Percentiles rank a stretch among this genome's conserved stretches.
phyloP scores from a whole-genome alignment of 495 filamentous ascomycete genomes.

The Penicillium canariense region DNA sequence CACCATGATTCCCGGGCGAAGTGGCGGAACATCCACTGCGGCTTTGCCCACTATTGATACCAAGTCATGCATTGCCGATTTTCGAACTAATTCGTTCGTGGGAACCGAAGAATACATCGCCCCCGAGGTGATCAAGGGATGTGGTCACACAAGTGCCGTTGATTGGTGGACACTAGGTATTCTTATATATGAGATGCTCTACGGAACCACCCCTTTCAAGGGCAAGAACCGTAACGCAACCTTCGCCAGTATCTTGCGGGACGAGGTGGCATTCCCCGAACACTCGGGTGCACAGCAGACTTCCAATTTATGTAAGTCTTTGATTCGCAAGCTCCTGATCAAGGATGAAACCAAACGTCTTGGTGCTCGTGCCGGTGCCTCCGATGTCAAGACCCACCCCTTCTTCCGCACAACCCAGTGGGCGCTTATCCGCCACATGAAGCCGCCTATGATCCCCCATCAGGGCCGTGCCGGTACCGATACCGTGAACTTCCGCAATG shows the following conservation, averaged over 20 bases:
- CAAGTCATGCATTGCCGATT: conserved; percentile 97
- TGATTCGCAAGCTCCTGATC: conserved; percentile 95
- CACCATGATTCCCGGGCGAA: conserved; percentile 91
- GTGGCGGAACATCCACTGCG: conserved; percentile 68
- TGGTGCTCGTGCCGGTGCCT: conserved; percentile 90
- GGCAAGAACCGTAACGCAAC: conserved; percentile 98
- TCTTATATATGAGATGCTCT: conserved; percentile 98
- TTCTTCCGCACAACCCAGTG: conserved; percentile 97
- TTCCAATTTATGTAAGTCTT: conserved; percentile 90
- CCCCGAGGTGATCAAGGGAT: conserved; percentile 97
- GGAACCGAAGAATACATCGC: conserved; percentile 99
- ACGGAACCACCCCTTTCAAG: conserved; percentile 97
- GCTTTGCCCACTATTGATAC: conserved; percentile 94
- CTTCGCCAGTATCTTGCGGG: conserved; percentile 93
- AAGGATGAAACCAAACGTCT: conserved; percentile 96
- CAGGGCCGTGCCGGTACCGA: conserved; percentile 82
- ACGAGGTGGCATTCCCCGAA: conserved; percentile 94
- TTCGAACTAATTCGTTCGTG: conserved; percentile 97
- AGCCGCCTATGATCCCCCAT: conserved; percentile 96
- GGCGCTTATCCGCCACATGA: conserved; percentile 96
- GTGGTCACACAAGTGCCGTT: conserved; percentile 95
- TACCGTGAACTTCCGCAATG: conserved; percentile 93
- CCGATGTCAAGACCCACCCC: conserved; percentile 92
- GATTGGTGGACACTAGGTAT: conserved; percentile 99
- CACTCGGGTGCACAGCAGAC: conserved; percentile 79